Base-by-base conservation (phyloP, 2,329 filamentous ascomycete genomes). In the Lasiodiplodia theobromae region DNA sequence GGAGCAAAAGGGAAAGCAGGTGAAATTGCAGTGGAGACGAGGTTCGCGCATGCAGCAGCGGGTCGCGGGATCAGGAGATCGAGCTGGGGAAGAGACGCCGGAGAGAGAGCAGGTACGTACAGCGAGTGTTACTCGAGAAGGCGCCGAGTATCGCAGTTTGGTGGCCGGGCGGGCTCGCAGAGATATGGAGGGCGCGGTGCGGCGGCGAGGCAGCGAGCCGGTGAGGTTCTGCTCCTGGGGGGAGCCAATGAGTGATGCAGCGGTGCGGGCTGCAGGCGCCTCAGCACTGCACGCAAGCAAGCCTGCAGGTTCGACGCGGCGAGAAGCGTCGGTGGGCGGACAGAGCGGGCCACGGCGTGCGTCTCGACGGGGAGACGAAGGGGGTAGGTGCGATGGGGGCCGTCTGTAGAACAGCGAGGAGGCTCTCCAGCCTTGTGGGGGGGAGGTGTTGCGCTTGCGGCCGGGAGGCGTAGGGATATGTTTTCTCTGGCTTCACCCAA, bases 11-110 rank as follows among this genome's bases (percentile, higher is more conserved):
- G 65, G 53, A 58, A 67, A 58, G 65, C 65, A 67, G 58, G 40
- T 67, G 21, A 67, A 58, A 67, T 67, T 67, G 53, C 65, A 67
- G 65, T 67, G 65, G 53, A 38, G 65, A 58, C 65, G 51, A 67
- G 52, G 65, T 54, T 67, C 65, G 65, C 53, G 53, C 65, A 58
- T 67, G 65, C 53, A 58, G 65, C 53, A 58, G 65, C 38, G 40
- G 25, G 40, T 58, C 44, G 53, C 54, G 52, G 25, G 65, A 67
- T 67, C 65, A 58, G 53, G 53, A 58, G 65, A 67, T 60, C 65
- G 65, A 31, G 28, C 21, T 58, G 65, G 40, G 65, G 65, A 51
- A n/a, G 34, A 37, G 16, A 57, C 16, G 65, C 21, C 34, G 40
- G 54, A 67, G 44, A 28, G 53, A 38, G 60, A 64, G 60, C 60